phyloP scores from a whole-genome alignment of 768 basidiomycete species.

The Pulveroboletus ravenelii region DNA sequence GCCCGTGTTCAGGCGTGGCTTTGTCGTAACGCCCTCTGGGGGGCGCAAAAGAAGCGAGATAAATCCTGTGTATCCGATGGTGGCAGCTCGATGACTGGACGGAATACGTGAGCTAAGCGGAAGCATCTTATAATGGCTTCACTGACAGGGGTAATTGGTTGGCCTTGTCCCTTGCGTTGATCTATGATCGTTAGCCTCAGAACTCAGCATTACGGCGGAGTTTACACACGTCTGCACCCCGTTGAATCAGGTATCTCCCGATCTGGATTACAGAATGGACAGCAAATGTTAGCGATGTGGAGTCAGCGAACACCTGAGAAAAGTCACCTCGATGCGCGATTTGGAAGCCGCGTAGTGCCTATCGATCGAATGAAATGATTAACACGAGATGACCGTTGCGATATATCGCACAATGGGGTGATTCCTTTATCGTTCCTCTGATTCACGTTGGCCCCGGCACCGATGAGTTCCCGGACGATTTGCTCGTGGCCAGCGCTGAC shows the following conservation, averaged over 20 bases:
- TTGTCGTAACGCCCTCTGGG: constrained; percentile 58
- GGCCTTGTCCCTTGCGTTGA: constrained; percentile 91
- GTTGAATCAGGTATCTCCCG: constrained; percentile 75
- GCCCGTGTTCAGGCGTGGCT: constrained; percentile 80
- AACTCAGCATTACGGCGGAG: constrained; percentile 24
- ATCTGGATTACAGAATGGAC: constrained; percentile 52
- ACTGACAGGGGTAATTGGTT: constrained; percentile 83
- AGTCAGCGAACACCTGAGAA: constrained; percentile 26
- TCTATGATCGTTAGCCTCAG: constrained; percentile 47
- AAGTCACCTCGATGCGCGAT: constrained; percentile 69
- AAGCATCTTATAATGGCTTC: not conserved
- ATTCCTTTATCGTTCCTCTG: constrained; percentile 78
- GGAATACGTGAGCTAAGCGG: constrained; percentile 1
- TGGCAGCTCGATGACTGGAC: constrained; percentile 87
- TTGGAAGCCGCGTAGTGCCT: constrained; percentile 95
- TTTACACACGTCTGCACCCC: constrained; percentile 84
- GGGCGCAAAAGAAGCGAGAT: constrained; percentile 81
- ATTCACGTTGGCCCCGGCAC: constrained; percentile 80
- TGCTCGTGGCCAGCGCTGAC: constrained; percentile 80
- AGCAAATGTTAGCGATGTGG: constrained; percentile 19
- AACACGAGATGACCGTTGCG: not conserved
- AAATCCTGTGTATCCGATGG: constrained; percentile 90
- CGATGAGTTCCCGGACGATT: constrained; percentile 69
- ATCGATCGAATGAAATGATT: constrained; percentile 9
- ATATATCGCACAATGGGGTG: constrained; percentile 63